Base-by-base conservation (phyloP, 2,329 filamentous ascomycete genomes). In the Arthrobotrys musiformis region DNA sequence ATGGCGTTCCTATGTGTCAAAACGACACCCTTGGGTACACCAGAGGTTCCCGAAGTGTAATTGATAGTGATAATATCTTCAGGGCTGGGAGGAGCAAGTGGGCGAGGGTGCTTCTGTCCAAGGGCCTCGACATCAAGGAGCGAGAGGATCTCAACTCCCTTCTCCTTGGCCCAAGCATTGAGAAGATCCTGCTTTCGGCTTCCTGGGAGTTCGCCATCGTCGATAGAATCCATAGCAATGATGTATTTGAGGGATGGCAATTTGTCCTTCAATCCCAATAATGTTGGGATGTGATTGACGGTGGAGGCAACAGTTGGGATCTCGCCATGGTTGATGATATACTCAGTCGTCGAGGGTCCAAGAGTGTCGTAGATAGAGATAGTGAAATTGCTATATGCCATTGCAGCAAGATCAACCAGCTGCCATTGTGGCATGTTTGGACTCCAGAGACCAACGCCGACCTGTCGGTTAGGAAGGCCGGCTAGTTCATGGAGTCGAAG, bases 331-430 rank as follows among this genome's bases (percentile, higher is more conserved):
- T 96, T 96, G 85, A 98, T 91, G 84, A 99, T 97, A 85, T 92
- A 98, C 85, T 98, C 93, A 70, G 92, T 94, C 1, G 94, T 89
- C 80, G 97, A 93, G 11, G 94, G 91, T 8, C 94, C 94, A 4
- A 99, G 89, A 11, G 94, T 97, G 84, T 98, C 95, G 86, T 99
- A 99, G 61, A 99, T 90, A 4, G 94, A 97, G 68, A 99, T 93
- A 22, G 91, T 92, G 85, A 88, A 98, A 30, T 98, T 89, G 6
- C 91, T 89, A 84, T 98, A 95, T 11, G 93, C 95, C 85, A 92
- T 90, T 82, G 92, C 90, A 42, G 89, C 95, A 82, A 98, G 86
- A 86, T 98, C 94, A 69, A 90, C 89, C 77, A 97, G 90, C 86
- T 96, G 92, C 93, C 93, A 97, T 84, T 97, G 92, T 0, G 93